Conservation (phyloP, 2,329 filamentous ascomycete species). For the Penicillium sp. region DNA sequence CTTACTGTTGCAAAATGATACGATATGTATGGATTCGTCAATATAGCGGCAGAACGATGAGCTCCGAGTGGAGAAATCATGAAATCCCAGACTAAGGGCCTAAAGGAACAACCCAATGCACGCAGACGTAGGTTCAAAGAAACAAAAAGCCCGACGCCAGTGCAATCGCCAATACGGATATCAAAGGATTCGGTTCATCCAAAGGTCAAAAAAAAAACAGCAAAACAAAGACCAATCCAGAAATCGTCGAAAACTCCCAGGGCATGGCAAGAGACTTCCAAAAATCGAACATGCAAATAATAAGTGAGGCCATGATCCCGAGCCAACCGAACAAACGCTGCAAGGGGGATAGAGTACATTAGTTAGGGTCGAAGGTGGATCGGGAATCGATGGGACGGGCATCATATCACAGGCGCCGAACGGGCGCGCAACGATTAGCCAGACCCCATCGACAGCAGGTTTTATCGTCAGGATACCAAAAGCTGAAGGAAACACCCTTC, state of each 20-base stretch:
- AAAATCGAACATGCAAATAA: conserved; percentile 9
- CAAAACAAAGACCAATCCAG: conserved; percentile 17
- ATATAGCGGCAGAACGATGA: conserved; percentile 21
- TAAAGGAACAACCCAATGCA: conserved; percentile 19
- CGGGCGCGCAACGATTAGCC: conserved; percentile 8
- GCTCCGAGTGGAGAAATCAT: conserved; percentile 13
- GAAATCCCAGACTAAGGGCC: conserved; percentile 7
- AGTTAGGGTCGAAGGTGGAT: conserved; percentile 24
- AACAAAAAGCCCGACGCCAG: conserved; percentile 30
- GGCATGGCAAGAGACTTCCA: conserved; percentile 10
- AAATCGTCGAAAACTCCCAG: conserved; percentile 17
- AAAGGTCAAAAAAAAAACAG: conserved; percentile 5
- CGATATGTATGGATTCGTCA: conserved; percentile 23
- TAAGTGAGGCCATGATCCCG: conserved; percentile 16
- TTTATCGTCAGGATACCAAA: conserved; percentile 21
- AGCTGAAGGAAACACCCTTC: conserved; percentile 6
- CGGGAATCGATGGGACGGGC: conserved; percentile 14
- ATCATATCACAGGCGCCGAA: background rate
- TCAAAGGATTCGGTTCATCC: conserved; percentile 25
- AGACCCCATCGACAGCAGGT: conserved; percentile 12
- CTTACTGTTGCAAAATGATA: conserved; percentile 3
- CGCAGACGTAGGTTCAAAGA: conserved; percentile 22
- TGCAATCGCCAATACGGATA: conserved; percentile 36
- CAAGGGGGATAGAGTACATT: conserved; percentile 31
- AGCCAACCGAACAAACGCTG: conserved; percentile 24